phyloP scores from a whole-genome alignment of 2,329 filamentous ascomycete genomes.

The Exserohilum rostratum region DNA sequence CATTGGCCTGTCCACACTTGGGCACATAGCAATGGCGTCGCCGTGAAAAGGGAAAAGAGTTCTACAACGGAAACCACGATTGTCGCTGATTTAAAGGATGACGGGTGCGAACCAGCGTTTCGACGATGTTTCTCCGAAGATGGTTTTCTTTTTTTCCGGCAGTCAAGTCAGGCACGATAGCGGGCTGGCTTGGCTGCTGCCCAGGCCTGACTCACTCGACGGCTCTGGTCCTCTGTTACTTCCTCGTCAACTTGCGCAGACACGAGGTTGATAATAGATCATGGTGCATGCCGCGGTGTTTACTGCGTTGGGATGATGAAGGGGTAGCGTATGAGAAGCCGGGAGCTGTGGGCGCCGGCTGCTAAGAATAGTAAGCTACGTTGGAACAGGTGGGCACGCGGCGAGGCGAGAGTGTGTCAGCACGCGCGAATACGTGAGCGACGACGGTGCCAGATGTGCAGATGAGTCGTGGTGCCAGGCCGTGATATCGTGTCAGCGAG shows the following conservation, averaged over 20 bases:
- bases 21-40: conserved; percentile 11
- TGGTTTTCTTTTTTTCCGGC: no score
- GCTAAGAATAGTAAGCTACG: conserved; percentile 24
- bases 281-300: conserved; percentile 26
- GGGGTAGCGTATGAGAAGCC: conserved; percentile 9
- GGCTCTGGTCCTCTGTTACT: not conserved
- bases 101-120: no score
- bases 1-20: conserved; percentile 21
- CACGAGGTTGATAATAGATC: conserved; percentile 21
- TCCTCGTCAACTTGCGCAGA: conserved; percentile 5
- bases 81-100: no score
- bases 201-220: not conserved
- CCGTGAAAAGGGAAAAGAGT: not conserved
- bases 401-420: conserved; percentile 15
- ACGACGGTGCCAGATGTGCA: not conserved
- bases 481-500: not conserved
- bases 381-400: conserved; percentile 13
- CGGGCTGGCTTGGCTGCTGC: no score
- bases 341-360: conserved; percentile 8
- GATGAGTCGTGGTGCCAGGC: not conserved
- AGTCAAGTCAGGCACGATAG: not conserved
- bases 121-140: no score
- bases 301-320: conserved; percentile 4
- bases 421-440: not conserved
- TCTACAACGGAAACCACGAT: no score